Evolutionary conservation across 345 rosid genomes (phyloP), one percentile per base, ranked within the genome.

Genomic region (Ceriops tagal): DNA sequence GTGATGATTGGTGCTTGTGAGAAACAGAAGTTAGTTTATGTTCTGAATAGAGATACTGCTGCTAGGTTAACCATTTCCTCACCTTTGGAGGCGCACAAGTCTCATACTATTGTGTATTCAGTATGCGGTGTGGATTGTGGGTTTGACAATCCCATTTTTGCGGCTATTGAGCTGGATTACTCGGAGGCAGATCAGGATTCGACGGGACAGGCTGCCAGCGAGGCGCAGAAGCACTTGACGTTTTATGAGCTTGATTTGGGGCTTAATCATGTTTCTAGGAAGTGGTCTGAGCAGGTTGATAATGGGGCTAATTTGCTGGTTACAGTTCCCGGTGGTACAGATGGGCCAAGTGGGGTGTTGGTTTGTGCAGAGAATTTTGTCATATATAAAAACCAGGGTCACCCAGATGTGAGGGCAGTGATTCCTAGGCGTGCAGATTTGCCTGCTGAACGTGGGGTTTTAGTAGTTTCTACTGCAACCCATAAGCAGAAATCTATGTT

Each of bases 361-460:
- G 96, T 95, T 60, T 95, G 99, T 31, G 98, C 98, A 0, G 99
- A 95, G 74, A 95, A 95, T 87, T 95, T 95, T 57, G 99, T 95
- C 6, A 95, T 95, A 53, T 95, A 95, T 71, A 93, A 91, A 86
- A 92, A 95, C 65, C 93, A 92, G 71, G 98, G 96, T 49, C 98
- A 92, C 74, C 90, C 95, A 0, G 99, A 95, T 67, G 83, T 92
- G 66, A 82, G 97, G 76, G 96, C 97, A 0, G 93, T 95, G 66
- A 89, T 93, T 83, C 98, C 98, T 26, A 86, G 99, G 78, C 87
- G 97, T 11, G 82, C 83, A 4, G 97, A 95, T 80, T 83, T 92
- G 77, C 99, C 99, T 0, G 92, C 90, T 1, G 99, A 95, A 61
- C 83, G 96, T 6, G 97, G 97, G 5, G 97, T 95, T 63, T 77